Percentiles rank a stretch among this genome's conserved stretches.
Evolutionary conservation across 768 basidiomycete species (phyloP).

Genomic region (Tephrocybe sp.): DNA sequence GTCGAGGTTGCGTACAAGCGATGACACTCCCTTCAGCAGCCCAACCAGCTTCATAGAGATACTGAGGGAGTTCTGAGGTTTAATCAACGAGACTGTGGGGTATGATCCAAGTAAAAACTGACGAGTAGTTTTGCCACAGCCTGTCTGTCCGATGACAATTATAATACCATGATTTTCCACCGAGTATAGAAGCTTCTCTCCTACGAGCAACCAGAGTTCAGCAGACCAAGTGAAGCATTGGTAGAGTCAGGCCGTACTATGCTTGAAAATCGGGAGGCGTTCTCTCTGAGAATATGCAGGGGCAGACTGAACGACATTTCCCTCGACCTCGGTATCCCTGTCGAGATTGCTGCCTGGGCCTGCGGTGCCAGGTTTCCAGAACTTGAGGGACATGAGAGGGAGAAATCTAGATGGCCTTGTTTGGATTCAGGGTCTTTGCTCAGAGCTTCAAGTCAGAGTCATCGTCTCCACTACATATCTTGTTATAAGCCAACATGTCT

Average conservation of each 20-base stretch:
- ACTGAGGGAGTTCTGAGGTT: conserved; percentile 87
- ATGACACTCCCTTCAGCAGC: conserved; percentile 79
- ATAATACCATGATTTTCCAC: conserved; percentile 82
- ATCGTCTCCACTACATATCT: conserved; percentile 3
- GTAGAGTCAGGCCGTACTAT: no score
- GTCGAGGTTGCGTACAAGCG: conserved; percentile 89
- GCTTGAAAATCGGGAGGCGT: conserved; percentile 86
- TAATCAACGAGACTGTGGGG: conserved; percentile 14
- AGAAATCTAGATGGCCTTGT: conserved; percentile 7
- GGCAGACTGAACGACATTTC: conserved; percentile 65
- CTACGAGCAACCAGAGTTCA: no score
- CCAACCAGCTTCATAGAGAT: conserved; percentile 93
- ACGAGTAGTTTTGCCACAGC: conserved; percentile 98
- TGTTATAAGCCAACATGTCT: conserved; percentile 54
- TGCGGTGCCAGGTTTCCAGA: conserved; percentile 89
- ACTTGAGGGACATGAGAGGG: conserved; percentile 56
- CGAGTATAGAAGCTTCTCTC: conserved; percentile 76
- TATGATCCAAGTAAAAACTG: conserved; percentile 28
- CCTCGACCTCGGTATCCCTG: conserved; percentile 77
- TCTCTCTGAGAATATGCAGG: conserved; percentile 67
- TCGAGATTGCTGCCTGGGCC: conserved; percentile 89
- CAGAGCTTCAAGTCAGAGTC: background rate
- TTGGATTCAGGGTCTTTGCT: conserved; percentile 11
- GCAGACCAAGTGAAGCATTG: no score
- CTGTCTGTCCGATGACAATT: conserved; percentile 93